phyloP scores from a whole-genome alignment of 805 yeast genomes.

The Lachancea thermotolerans region DNA sequence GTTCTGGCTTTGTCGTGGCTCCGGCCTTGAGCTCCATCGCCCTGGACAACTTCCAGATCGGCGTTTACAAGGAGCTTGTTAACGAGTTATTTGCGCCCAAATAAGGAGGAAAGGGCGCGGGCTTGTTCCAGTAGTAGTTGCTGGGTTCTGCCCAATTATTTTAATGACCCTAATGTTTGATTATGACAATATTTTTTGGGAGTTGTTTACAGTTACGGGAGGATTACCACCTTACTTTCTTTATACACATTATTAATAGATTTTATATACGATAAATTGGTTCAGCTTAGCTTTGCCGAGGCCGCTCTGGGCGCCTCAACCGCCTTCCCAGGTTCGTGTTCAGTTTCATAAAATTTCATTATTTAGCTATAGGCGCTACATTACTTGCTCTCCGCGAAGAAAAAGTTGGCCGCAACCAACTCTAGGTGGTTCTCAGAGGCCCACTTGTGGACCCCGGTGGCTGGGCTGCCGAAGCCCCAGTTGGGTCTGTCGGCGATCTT shows the following conservation, averaged over 20 bases:
- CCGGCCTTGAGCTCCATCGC: conserved; percentile 27
- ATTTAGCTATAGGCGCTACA: background rate
- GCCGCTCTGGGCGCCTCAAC: too few relatives aligned
- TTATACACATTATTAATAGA: background rate
- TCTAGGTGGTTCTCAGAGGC: conserved; percentile 53
- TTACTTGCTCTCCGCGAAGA: conserved; percentile 58
- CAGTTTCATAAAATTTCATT: background rate
- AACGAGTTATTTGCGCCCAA: conserved; percentile 19
- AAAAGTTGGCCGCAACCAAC: conserved; percentile 74
- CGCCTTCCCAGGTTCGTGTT: too few relatives aligned
- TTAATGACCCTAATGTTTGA: background rate
- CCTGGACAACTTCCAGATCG: conserved; percentile 33
- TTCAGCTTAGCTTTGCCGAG: background rate
- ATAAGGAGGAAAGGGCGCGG: background rate
- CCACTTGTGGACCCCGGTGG: conserved; percentile 73
- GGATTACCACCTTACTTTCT: background rate
- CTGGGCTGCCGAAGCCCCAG: conserved; percentile 86
- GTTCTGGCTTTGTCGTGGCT: conserved; percentile 15
- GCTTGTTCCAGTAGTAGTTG: background rate
- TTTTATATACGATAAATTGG: conserved; percentile 1
- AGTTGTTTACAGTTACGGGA: background rate
- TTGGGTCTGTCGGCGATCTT: conserved; percentile 26
- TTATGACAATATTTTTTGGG: background rate
- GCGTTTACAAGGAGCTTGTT: conserved; percentile 31
- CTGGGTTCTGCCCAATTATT: background rate